Percentiles rank a stretch among this genome's conserved stretches.
phyloP scores from a whole-genome alignment of 176 grass and related monocot genomes.

The Luzula sylvatica region DNA sequence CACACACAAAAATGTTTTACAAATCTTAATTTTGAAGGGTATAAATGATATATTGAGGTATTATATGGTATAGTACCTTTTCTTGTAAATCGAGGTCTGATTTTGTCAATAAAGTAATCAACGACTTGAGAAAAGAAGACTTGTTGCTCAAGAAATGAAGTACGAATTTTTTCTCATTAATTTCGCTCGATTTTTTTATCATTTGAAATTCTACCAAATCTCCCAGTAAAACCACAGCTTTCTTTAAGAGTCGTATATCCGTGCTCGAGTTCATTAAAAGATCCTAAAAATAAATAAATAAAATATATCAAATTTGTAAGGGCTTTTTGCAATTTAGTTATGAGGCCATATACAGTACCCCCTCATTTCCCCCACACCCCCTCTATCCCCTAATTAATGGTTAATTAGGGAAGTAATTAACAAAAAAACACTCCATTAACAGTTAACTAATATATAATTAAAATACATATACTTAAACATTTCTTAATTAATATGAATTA shows the following conservation, averaged over 20 bases:
- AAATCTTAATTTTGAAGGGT: background rate
- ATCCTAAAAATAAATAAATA: too few relatives aligned
- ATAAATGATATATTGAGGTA: background rate
- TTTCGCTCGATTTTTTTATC: constrained; percentile 20
- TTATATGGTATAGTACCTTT: constrained; percentile 34
- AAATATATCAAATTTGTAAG: too few relatives aligned
- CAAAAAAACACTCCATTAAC: too few relatives aligned
- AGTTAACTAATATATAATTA: too few relatives aligned
- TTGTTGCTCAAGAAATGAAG: constrained; percentile 49
- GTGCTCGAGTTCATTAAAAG: constrained; percentile 38
- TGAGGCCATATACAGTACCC: too few relatives aligned
- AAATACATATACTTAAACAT: too few relatives aligned
- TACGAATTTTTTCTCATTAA: constrained; percentile 4
- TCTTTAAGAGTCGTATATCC: constrained; percentile 59
- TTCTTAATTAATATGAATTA: too few relatives aligned
- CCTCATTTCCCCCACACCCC: too few relatives aligned
- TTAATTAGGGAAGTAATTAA: too few relatives aligned
- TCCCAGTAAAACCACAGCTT: constrained; percentile 50
- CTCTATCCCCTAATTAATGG: too few relatives aligned
- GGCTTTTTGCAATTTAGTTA: too few relatives aligned
- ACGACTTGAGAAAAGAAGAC: constrained; percentile 51
- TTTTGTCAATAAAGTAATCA: constrained; percentile 46
- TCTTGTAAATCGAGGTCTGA: constrained; percentile 85
- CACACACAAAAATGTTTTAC: background rate
- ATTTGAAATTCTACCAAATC: constrained; percentile 74